A percentile compares a stretch with the other conserved stretches of the same genome.
phyloP scores from a whole-genome alignment of 2,329 filamentous ascomycete genomes.

The Triangularia setosa region DNA sequence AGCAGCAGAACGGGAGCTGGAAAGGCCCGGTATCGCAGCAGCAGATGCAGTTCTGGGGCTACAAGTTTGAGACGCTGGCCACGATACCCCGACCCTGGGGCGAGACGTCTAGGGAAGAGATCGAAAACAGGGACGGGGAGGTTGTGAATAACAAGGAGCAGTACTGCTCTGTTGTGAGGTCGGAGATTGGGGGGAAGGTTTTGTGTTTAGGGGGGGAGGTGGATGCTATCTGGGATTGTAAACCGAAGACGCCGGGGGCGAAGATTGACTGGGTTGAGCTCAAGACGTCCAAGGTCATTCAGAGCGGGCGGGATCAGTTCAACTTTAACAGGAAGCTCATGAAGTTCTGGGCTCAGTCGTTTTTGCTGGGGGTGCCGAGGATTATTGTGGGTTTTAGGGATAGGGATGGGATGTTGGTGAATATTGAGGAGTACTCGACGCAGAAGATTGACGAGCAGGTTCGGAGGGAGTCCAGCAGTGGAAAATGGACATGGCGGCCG shows the following conservation, averaged over 20 bases:
- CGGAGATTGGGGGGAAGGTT: slow-evolving; percentile 71
- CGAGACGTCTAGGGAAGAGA: slow-evolving; percentile 67
- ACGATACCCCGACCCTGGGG: slow-evolving; percentile 73
- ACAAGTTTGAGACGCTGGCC: slow-evolving; percentile 90
- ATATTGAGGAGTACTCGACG: slow-evolving; percentile 76
- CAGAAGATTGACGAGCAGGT: slow-evolving; percentile 73
- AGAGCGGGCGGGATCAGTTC: slow-evolving; percentile 61
- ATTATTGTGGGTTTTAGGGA: slow-evolving; percentile 88
- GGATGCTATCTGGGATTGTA: slow-evolving; percentile 84
- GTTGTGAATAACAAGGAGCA: slow-evolving; percentile 86
- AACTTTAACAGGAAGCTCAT: slow-evolving; percentile 86
- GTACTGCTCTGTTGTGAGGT: slow-evolving; percentile 91
- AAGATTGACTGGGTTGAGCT: slow-evolving; percentile 91
- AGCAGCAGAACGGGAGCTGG: slow-evolving; percentile 49
- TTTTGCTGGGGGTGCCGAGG: slow-evolving; percentile 85
- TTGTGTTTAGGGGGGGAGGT: slow-evolving; percentile 90
- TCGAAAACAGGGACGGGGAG: slow-evolving; percentile 68
- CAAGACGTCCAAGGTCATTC: slow-evolving; percentile 78
- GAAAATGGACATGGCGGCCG: slow-evolving; percentile 76
- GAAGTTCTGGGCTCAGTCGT: slow-evolving; percentile 96
- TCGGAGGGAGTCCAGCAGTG: slow-evolving; percentile 45
- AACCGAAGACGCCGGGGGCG: slow-evolving; percentile 60
- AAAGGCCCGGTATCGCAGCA: slow-evolving; percentile 54
- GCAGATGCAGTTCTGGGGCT: slow-evolving; percentile 92
- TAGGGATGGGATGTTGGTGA: slow-evolving; percentile 64